Conservation (phyloP, 352 stramenopile species). For the Globisporangium rhizosaccharum region DNA sequence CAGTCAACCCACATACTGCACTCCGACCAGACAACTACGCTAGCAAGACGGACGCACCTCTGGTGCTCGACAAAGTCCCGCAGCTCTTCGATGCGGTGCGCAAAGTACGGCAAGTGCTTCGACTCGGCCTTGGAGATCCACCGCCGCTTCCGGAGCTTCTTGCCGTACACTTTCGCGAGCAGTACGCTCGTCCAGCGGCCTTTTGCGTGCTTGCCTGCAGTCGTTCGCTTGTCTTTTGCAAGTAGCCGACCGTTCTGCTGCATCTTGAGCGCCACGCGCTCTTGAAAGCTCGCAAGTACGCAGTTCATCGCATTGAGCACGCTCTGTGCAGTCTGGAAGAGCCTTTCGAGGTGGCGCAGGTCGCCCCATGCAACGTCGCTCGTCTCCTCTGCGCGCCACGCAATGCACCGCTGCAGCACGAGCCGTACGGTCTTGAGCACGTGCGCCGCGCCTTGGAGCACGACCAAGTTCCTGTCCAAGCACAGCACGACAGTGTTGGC, state of each 20-base stretch:
- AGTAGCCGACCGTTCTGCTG: slow-evolving; percentile 24
- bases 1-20: not conserved
- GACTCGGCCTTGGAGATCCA: slow-evolving; percentile 54
- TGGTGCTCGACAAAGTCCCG: slow-evolving; percentile 48
- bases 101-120: slow-evolving; percentile 60
- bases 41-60: slow-evolving; percentile 21
- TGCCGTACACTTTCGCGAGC: slow-evolving; percentile 48
- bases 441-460: slow-evolving; percentile 36
- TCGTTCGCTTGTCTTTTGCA: slow-evolving; percentile 8
- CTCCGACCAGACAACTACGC: not conserved
- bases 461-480: slow-evolving; percentile 25
- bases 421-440: slow-evolving; percentile 25
- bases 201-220: not conserved
- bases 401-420: slow-evolving; percentile 36
- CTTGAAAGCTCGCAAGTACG: slow-evolving; percentile 45
- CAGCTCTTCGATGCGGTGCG: slow-evolving; percentile 54
- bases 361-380: slow-evolving; percentile 23
- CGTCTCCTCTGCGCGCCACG: slow-evolving; percentile 38
- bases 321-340: slow-evolving; percentile 31
- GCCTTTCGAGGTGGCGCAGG: slow-evolving; percentile 35
- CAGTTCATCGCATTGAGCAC: slow-evolving; percentile 33
- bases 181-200: slow-evolving; percentile 45
- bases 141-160: slow-evolving; percentile 47
- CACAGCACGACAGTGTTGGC: not conserved
- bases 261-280: slow-evolving; percentile 65